Conservation (phyloP, 306 rosid genomes). For the Medicago arabica region DNA sequence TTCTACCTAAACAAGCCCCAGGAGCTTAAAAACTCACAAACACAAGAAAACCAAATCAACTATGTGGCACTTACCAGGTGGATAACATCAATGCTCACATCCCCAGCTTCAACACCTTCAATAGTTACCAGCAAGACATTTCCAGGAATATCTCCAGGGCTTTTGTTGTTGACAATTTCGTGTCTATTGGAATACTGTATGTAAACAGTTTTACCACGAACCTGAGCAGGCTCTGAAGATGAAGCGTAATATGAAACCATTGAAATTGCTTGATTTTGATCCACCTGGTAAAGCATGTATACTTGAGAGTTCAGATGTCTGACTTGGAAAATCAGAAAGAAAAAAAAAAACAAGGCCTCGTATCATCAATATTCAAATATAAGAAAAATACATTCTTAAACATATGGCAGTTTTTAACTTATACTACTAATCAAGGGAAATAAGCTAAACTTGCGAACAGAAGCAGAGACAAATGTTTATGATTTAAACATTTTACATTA, state of each 20-base stretch:
- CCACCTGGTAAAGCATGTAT: conserved; percentile 60
- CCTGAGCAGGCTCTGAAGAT: conserved; percentile 90
- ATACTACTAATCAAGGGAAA: background rate
- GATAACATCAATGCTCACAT: conserved; percentile 92
- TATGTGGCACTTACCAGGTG: conserved; percentile 69
- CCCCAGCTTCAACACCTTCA: conserved; percentile 95
- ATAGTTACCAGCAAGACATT: conserved; percentile 89
- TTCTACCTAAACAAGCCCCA: conserved; percentile 17
- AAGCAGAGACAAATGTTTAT: background rate
- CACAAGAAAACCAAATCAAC: conserved; percentile 26
- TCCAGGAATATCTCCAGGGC: conserved; percentile 95
- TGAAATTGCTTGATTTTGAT: conserved; percentile 87
- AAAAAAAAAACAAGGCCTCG: background rate
- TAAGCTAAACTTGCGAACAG: background rate
- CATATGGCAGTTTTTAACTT: background rate
- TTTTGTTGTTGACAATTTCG: conserved; percentile 91
- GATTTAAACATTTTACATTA: background rate
- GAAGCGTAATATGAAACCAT: conserved; percentile 96
- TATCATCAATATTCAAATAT: conserved; percentile 30
- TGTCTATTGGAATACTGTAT: conserved; percentile 93
- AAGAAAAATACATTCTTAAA: conserved; percentile 10
- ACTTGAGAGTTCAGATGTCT: conserved; percentile 25
- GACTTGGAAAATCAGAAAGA: background rate
- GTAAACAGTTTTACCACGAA: conserved; percentile 91
- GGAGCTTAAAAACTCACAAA: conserved; percentile 22